Percentiles rank a stretch among this genome's conserved stretches.
Evolutionary conservation across 2,329 filamentous ascomycete species (phyloP).

Genomic region (Aspergillus transmontanensis): DNA sequence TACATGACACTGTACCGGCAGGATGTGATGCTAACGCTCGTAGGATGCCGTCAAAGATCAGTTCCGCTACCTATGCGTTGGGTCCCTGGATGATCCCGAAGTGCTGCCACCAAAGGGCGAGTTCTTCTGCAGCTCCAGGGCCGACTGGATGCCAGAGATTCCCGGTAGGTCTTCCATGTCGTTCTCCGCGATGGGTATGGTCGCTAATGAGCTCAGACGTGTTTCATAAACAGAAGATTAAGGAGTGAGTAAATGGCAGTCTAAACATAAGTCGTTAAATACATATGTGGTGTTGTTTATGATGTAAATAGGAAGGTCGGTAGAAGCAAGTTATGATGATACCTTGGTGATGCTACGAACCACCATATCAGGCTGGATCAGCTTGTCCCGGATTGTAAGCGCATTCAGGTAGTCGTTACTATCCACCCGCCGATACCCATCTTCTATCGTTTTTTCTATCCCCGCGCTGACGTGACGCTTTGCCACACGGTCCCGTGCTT

Average conservation of each 20-base stretch:
- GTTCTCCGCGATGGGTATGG: background rate
- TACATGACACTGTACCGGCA: background rate
- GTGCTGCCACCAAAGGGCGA: conserved; percentile 56
- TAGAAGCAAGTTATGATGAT: background rate
- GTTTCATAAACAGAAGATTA: conserved; percentile 51
- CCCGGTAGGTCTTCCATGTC: conserved; percentile 39
- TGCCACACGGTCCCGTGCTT: conserved; percentile 43
- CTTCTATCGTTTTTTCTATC: conserved; percentile 43
- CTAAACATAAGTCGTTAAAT: background rate
- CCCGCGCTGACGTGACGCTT: conserved; percentile 43
- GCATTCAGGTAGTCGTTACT: conserved; percentile 44
- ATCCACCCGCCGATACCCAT: conserved; percentile 40
- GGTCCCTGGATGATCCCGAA: conserved; percentile 54
- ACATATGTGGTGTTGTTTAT: background rate
- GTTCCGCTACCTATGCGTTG: conserved; percentile 50
- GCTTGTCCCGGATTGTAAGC: conserved; percentile 27
- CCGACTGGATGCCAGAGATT: conserved; percentile 56
- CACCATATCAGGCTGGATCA: conserved; percentile 31
- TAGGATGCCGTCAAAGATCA: conserved; percentile 36
- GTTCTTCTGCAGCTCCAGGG: conserved; percentile 55
- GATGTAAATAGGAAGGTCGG: background rate
- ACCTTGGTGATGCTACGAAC: conserved; percentile 23
- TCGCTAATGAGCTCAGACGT: conserved; percentile 34
- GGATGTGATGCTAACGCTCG: background rate
- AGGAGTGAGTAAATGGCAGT: conserved; percentile 34